Evolutionary conservation across 352 stramenopile species (phyloP), one percentile per base, ranked within the genome.

Genomic region (Phytophthora pisi): DNA sequence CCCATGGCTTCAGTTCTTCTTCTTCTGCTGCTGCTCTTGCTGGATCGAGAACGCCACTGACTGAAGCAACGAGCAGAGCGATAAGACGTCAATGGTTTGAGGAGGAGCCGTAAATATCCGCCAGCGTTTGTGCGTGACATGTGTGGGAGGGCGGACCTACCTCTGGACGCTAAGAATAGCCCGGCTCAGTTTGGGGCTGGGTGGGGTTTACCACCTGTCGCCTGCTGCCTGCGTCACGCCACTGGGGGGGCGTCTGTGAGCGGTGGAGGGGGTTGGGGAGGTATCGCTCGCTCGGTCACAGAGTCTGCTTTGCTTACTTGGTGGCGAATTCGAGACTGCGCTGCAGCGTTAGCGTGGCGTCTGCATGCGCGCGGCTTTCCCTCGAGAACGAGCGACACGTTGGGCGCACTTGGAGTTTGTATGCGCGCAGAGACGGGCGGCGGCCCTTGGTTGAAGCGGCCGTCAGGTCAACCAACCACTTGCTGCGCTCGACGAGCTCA

Each of bases 1-100:
- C 84, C 84, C 84, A 92, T 92, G 13, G 15, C 60, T 15, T 47
- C 4, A n/a, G 18, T 47, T 30, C 18, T 51, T 46, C 34, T 18
- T 15, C 36, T 45, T 13, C 9, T 26, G 5, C 43, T 50, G 1
- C 43, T 50, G 7, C 43, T n/a, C 38, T 20, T 9, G 10, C 15
- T 16, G 34, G 34, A 13, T 16, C 38, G 38, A 46, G 38, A 18
- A n/a, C 38, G 38, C 13, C 38, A 20, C 38, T 46, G 38, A 46
- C 38, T 46, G 38, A 16, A 42, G 34, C 5, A 15, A 30, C 2
- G 26, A 30, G 26, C 34, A 11, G 34, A 64, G 34, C 46, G 43
- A 26, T 50, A 50, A 50, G 43, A 26, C 43, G 43, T 50, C 43
- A 50, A 18, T 15, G n/a, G 9, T 8, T 26, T 13, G n/a, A 9